Percentiles rank a stretch among this genome's conserved stretches.
phyloP scores from a whole-genome alignment of 1,284 basidiomycete species.

The Coriolopsis trogii region DNA sequence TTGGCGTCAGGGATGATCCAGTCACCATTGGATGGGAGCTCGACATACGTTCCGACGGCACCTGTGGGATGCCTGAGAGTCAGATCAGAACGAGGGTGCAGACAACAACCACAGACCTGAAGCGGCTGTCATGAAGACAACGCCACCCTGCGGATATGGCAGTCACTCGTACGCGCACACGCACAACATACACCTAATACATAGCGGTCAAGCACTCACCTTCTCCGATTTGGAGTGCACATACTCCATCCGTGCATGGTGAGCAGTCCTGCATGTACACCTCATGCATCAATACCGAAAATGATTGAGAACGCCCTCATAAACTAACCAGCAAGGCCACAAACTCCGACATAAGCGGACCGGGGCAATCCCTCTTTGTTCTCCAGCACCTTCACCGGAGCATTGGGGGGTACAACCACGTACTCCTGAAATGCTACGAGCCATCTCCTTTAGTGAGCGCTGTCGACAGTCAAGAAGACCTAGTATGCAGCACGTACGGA shows the following conservation, averaged over 20 bases:
- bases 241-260: constrained; percentile 29
- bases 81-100: not conserved
- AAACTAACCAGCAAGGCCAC: constrained; percentile 35
- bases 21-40: not conserved
- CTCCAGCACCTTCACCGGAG: constrained; percentile 22
- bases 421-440: constrained; percentile 29
- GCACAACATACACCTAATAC: not conserved
- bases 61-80: not conserved
- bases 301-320: not conserved
- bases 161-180: not conserved
- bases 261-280: constrained; percentile 27
- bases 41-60: constrained; percentile 24
- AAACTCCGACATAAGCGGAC: constrained; percentile 34
- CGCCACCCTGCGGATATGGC: constrained; percentile 21
- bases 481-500: constrained; percentile 17
- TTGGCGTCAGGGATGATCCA: too few relatives aligned
- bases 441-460: too few relatives aligned
- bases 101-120: constrained; percentile 10
- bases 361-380: constrained; percentile 33
- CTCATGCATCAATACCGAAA: not conserved
- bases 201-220: not conserved
- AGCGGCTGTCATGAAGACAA: constrained; percentile 28
- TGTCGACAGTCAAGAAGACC: too few relatives aligned
- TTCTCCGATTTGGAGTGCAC: constrained; percentile 15
- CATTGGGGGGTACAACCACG: constrained; percentile 5